Evolutionary conservation across 345 rosid species (phyloP), one percentile per base, ranked within the genome.

Genomic region (Microthlaspi erraticum): DNA sequence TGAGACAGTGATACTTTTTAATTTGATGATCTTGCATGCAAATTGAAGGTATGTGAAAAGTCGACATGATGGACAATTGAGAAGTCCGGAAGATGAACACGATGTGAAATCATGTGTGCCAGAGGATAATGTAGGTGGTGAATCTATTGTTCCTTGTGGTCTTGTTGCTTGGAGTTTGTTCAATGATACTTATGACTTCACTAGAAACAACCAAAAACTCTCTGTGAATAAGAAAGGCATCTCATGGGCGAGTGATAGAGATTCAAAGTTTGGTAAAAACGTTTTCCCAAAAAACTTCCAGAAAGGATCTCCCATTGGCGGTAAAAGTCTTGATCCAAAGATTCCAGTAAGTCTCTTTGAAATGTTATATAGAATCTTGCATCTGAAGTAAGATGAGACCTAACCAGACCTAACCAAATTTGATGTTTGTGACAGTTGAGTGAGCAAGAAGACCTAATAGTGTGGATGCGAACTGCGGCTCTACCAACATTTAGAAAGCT

Each of bases 391-490:
- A 33, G 7, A 63, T 11, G 14, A 18, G 26, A 18, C n/a, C 13
- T n/a, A n/a, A n/a, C n/a, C n/a, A n/a, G n/a, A n/a, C n/a, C n/a
- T n/a, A n/a, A n/a, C n/a, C n/a, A n/a, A n/a, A n/a, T n/a, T n/a
- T n/a, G n/a, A n/a, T n/a, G n/a, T n/a, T n/a, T n/a, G n/a, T n/a
- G n/a, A n/a, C 81, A 93, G 97, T 80, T 93, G 83, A 90, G 89
- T 60, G 70, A 87, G 80, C 98, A 93, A 70, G 98, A 93, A 76
- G 87, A 87, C 76, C 95, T 93, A 54, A 88, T 93, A 31, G 98
- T 93, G 33, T 93, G 96, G 98, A 93, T 92, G 98, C 81, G 97
- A 78, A 92, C 98, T 23, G 97, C 95, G 56, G 98, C 98, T 31
- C 76, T 93, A 74, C 97, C 98, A 61, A 90, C 93, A 54, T 92